Percentiles rank a stretch among this genome's conserved stretches.
Conservation (phyloP, 495 filamentous ascomycete genomes). For the Neurospora sp. region DNA sequence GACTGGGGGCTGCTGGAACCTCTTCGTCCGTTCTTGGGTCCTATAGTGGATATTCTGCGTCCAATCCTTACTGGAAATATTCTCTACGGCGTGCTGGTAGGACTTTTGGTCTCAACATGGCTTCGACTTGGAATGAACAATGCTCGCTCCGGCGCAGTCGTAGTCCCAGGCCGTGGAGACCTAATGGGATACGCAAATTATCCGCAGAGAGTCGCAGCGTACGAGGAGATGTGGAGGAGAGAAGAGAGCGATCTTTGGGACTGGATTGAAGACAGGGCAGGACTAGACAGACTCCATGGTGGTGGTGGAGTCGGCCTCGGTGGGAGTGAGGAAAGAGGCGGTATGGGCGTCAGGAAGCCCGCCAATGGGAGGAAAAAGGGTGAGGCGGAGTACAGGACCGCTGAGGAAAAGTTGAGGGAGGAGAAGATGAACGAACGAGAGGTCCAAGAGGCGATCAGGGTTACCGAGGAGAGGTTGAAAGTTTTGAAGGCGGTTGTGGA, state of each 20-base stretch:
- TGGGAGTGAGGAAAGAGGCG: slow-evolving; percentile 11
- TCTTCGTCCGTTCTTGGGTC: slow-evolving; percentile 56
- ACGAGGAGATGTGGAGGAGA: slow-evolving; percentile 84
- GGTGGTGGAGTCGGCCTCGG: slow-evolving; percentile 18
- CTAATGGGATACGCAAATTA: slow-evolving; percentile 30
- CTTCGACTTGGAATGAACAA: slow-evolving; percentile 36
- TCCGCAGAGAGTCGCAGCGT: slow-evolving; percentile 68
- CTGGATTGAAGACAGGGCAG: slow-evolving; percentile 86
- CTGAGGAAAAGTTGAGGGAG: slow-evolving; percentile 48
- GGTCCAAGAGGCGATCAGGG: slow-evolving; percentile 71
- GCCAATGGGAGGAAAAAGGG: slow-evolving; percentile 5
- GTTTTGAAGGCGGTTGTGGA: slow-evolving; percentile 63
- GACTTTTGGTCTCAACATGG: slow-evolving; percentile 47
- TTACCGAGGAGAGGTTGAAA: slow-evolving; percentile 74
- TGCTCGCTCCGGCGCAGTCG: neutral
- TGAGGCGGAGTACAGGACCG: slow-evolving; percentile 34
- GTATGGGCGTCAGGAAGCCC: slow-evolving; percentile 1
- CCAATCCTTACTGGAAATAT: slow-evolving; percentile 65
- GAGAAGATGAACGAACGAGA: slow-evolving; percentile 72
- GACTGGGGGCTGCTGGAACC: slow-evolving; percentile 81
- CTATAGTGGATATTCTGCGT: slow-evolving; percentile 57
- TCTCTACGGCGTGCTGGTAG: slow-evolving; percentile 49
- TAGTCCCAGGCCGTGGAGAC: slow-evolving; percentile 13
- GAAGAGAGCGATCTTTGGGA: slow-evolving; percentile 93
- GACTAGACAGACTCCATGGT: slow-evolving; percentile 55